Evolutionary conservation across 768 basidiomycete species (phyloP), one percentile per base, ranked within the genome.

Genomic region (Postia placenta): DNA sequence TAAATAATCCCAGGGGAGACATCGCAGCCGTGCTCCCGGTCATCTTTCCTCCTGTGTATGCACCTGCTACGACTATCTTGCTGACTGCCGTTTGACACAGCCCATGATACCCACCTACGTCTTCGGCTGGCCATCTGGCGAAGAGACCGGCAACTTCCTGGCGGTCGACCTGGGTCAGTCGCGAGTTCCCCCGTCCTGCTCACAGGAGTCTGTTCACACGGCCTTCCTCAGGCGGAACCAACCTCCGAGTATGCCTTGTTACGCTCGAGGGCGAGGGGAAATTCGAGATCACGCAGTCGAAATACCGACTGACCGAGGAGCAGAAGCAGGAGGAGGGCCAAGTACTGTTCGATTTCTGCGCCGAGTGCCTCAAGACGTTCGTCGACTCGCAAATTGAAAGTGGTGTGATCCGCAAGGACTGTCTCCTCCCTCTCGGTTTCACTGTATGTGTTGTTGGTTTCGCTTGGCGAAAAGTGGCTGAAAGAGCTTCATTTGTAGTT

Each of bases 301-400:
- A 99, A 68, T 98, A 97, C 68, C 87, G 94, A 44, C 79, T 99
- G 39, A 83, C 90, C 1, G 96, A 99, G 62, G 96, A 97, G 61
- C 96, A 98, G 67, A 99, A 99, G 67, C 92, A 96, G 51, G 91
- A 89, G 5, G 92, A 97, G n/a, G 96, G 94, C 5, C 85, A 92
- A 63, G 85, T 85, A 51, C 70, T 99, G 45, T 97, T 99, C 57
- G 96, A 99, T 69, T 99, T 99, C 61, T 98, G 95, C 64, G 96
- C 92, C 0, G 86, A 95, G 63, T 96, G 88, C 63, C 69, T 98
- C 50, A 87, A 89, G 66, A 83, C 79, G 5, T 99, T 98, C 67
- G 76, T 97, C 55, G 79, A 85, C 24, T 82, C 84, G 15, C 88
- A 90, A 45, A 68, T 82, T 14, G 74, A 71, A 11, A 70, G 70